Conservation (phyloP, 139 green algal genomes). For the Chloropicon primus region DNA sequence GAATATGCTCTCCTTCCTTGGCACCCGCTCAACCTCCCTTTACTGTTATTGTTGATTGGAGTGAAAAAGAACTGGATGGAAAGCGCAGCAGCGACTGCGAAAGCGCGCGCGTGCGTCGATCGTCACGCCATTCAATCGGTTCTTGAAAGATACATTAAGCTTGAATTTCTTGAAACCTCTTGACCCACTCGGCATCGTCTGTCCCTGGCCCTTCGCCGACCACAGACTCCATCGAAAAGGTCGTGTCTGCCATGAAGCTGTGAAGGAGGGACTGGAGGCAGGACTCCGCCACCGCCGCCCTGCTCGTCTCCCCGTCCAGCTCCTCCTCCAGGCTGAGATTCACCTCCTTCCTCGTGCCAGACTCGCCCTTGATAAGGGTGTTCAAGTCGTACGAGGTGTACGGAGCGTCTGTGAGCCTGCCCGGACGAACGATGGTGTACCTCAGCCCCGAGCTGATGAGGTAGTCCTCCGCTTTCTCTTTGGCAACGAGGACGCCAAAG, state of each 20-base stretch:
- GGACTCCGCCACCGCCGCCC: constrained; percentile 25
- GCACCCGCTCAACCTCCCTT: no score
- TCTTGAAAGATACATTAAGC: neutral
- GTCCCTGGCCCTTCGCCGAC: neutral
- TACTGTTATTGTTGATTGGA: no score
- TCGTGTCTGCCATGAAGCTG: neutral
- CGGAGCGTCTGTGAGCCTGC: constrained; percentile 55
- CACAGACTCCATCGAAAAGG: neutral
- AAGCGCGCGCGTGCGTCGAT: no score
- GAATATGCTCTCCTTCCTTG: no score
- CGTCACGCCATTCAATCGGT: no score
- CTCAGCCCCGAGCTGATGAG: constrained; percentile 55
- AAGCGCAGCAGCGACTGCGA: no score
- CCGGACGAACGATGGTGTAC: constrained; percentile 82
- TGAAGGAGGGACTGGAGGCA: constrained; percentile 17
- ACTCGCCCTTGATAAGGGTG: constrained; percentile 66
- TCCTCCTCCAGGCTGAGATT: constrained; percentile 15
- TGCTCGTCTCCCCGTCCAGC: constrained; percentile 18
- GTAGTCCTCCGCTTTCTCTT: constrained; percentile 56
- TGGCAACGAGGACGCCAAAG: constrained; percentile 90
- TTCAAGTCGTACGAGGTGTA: constrained; percentile 98
- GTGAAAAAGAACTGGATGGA: no score
- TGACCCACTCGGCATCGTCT: neutral
- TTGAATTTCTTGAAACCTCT: neutral
- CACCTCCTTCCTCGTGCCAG: constrained; percentile 9